Evolutionary conservation across 2,329 filamentous ascomycete species (phyloP).

Genomic region (Paradendryphiella salina): DNA sequence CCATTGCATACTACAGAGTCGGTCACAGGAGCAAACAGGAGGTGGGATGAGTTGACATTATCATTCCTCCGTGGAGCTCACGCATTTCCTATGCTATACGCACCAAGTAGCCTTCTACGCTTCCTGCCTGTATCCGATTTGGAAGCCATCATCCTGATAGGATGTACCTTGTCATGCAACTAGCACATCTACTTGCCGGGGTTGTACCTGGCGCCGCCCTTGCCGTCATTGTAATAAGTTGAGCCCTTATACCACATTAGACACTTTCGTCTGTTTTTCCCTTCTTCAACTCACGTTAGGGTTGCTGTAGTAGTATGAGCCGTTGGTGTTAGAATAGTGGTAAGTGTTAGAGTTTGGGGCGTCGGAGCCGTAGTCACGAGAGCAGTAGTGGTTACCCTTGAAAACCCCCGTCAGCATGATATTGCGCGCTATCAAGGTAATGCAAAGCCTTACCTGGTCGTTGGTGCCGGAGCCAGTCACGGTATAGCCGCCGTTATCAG

Average conservation of each 20-base stretch:
- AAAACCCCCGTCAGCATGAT: not conserved
- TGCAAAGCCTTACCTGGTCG: conserved; percentile 24
- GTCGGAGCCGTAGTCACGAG: conserved; percentile 44
- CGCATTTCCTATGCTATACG: not conserved
- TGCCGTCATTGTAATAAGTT: conserved; percentile 47
- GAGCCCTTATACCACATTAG: conserved; percentile 25
- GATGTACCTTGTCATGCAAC: not conserved
- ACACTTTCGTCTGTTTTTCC: not conserved
- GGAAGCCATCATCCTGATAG: not conserved
- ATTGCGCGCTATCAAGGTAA: not conserved
- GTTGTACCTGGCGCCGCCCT: conserved; percentile 38
- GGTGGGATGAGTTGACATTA: conserved; percentile 12
- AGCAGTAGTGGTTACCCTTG: conserved; percentile 49
- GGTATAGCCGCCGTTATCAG: conserved; percentile 40
- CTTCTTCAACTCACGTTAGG: conserved; percentile 5
- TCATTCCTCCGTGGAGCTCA: not conserved
- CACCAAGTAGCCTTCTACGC: not conserved
- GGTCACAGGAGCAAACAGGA: conserved; percentile 6
- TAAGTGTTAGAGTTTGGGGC: conserved; percentile 46
- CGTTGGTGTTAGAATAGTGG: conserved; percentile 46
- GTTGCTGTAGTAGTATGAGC: conserved; percentile 49
- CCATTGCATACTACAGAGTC: not conserved
- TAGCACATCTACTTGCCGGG: conserved; percentile 23
- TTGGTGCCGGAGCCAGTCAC: conserved; percentile 49
- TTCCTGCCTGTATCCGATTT: not conserved